Evolutionary conservation across 176 grass and related monocot genomes (phyloP).

Genomic region (Zoysia pacifica): DNA sequence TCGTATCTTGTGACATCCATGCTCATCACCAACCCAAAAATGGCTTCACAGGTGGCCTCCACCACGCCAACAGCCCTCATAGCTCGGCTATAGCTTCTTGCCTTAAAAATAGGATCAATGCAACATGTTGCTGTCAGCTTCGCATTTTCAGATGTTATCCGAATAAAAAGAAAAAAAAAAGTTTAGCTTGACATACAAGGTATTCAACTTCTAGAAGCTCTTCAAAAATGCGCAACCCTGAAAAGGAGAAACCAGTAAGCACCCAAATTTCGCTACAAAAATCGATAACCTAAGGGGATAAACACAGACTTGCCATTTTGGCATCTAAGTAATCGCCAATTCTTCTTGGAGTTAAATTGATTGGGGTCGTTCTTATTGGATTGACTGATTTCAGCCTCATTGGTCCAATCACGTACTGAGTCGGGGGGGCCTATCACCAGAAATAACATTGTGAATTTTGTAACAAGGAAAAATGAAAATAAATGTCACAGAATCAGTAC

Average conservation of each 20-base stretch:
- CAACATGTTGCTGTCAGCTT: not conserved
- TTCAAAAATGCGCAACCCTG: slow-evolving; percentile 94
- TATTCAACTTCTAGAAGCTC: slow-evolving; percentile 91
- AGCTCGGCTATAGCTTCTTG: slow-evolving; percentile 85
- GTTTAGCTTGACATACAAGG: slow-evolving; percentile 58
- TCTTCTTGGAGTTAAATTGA: slow-evolving; percentile 73
- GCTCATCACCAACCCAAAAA: slow-evolving; percentile 96
- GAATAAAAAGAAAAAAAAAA: not conserved
- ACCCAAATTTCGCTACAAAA: slow-evolving; percentile 3
- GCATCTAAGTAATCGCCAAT: slow-evolving; percentile 90
- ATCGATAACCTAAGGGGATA: slow-evolving; percentile 15
- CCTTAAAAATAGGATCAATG: slow-evolving; percentile 50
- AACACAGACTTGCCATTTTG: slow-evolving; percentile 82
- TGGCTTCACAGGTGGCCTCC: slow-evolving; percentile 83
- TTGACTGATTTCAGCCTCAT: slow-evolving; percentile 60
- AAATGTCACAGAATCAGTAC: not conserved
- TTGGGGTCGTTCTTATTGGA: slow-evolving; percentile 53
- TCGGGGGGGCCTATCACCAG: slow-evolving; percentile 69
- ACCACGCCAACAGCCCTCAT: slow-evolving; percentile 97
- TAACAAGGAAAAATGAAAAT: slow-evolving; percentile 16
- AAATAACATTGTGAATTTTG: slow-evolving; percentile 18
- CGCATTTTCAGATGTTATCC: slow-evolving; percentile 12
- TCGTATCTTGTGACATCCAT: slow-evolving; percentile 90
- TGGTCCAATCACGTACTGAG: slow-evolving; percentile 82
- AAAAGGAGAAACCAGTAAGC: slow-evolving; percentile 22